Percentiles rank a stretch among this genome's conserved stretches.
Evolutionary conservation across 441 rosid species (phyloP).

Genomic region (Isatis lusitanica): DNA sequence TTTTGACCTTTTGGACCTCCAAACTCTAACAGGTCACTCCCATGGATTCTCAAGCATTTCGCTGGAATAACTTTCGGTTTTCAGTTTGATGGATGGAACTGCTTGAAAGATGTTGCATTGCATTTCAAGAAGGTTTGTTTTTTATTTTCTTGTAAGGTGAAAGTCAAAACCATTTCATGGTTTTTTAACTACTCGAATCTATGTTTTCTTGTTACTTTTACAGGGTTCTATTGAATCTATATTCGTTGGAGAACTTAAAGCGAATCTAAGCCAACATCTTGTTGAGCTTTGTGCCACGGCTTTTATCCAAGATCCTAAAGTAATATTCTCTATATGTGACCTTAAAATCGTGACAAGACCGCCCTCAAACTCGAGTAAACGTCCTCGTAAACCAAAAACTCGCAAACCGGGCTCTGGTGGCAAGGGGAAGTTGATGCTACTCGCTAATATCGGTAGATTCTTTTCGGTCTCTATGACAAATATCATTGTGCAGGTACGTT

Average conservation of each 20-base stretch:
- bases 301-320: slow-evolving; percentile 82
- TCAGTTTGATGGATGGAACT: slow-evolving; percentile 87
- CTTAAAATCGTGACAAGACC: slow-evolving; percentile 76
- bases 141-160: neutral
- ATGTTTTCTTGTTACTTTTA: slow-evolving; percentile 17
- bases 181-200: neutral
- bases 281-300: slow-evolving; percentile 82
- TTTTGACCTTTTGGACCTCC: neutral
- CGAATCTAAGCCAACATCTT: slow-evolving; percentile 79
- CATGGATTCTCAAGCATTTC: slow-evolving; percentile 69
- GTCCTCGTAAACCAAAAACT: slow-evolving; percentile 51
- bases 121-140: slow-evolving; percentile 74
- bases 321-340: slow-evolving; percentile 74
- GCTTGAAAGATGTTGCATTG: slow-evolving; percentile 72
- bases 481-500: slow-evolving; percentile 70
- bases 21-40: slow-evolving; percentile 54
- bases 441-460: slow-evolving; percentile 81
- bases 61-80: slow-evolving; percentile 74
- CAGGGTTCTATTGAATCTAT: slow-evolving; percentile 94
- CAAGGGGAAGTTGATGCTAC: slow-evolving; percentile 81
- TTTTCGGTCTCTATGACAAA: slow-evolving; percentile 82
- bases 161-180: neutral
- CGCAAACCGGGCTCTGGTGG: slow-evolving; percentile 62
- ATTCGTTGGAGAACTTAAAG: slow-evolving; percentile 77
- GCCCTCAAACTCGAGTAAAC: slow-evolving; percentile 58